phyloP scores from a whole-genome alignment of 2,329 filamentous ascomycete species.

The Xylariaceae sp. region DNA sequence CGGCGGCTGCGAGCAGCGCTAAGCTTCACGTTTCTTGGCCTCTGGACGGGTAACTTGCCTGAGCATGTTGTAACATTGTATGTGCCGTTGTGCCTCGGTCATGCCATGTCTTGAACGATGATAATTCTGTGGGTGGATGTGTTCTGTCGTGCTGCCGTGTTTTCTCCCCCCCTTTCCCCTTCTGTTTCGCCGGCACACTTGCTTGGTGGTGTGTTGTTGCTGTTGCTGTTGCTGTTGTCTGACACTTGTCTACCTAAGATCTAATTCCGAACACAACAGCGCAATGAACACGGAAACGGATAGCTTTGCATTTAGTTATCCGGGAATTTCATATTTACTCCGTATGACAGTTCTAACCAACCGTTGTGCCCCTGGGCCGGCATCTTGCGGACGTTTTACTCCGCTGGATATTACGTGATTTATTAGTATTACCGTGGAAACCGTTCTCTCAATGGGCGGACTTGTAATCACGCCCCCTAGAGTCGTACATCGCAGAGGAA shows the following conservation, averaged over 20 bases:
- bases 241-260: background rate
- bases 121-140: background rate
- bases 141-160: background rate
- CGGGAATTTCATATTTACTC: background rate
- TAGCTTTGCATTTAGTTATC: background rate
- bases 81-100: background rate
- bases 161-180: background rate
- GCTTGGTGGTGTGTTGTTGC: background rate
- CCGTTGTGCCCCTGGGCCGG: background rate
- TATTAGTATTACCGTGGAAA: no score
- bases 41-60: background rate
- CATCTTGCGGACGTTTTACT: background rate
- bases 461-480: no score
- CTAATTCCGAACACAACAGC: background rate
- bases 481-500: no score
- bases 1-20: constrained; percentile 3
- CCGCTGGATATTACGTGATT: background rate
- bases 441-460: no score
- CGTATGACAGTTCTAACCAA: background rate
- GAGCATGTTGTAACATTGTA: background rate
- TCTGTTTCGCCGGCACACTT: background rate
- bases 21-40: background rate
- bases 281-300: background rate
- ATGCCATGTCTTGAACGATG: background rate
- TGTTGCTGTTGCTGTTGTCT: background rate